These are phyloP conservation scores for Eucalyptus globulus DNA, from an alignment of 345 rosid genomes.

Conservation along the genomic window DNA sequence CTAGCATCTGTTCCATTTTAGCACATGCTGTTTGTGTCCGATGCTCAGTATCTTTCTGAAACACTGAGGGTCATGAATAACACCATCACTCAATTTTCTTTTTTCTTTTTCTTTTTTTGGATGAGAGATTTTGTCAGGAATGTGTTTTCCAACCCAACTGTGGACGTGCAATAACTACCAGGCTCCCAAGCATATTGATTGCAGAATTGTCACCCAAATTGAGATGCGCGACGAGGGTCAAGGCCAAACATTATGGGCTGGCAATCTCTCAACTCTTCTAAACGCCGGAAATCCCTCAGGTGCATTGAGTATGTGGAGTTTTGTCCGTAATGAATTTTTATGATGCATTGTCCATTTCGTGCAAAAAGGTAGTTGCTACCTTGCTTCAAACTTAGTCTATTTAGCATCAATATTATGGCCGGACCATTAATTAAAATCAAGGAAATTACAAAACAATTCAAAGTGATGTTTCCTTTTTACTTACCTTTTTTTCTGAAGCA, in stretches of 20 bases:
- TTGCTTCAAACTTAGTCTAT: too few species aligned
- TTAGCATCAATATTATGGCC: neutral
- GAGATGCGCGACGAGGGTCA: neutral
- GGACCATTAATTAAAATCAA: too few species aligned
- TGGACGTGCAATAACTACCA: neutral
- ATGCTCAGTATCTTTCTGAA: neutral
- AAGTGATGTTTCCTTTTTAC: too few species aligned
- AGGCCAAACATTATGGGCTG: neutral
- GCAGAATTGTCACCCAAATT: neutral
- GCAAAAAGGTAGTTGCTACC: neutral
- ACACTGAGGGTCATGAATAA: neutral
- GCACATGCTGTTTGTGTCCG: neutral
- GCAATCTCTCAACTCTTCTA: neutral
- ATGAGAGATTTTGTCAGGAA: neutral
- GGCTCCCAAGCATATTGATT: neutral
- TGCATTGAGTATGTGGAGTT: neutral
- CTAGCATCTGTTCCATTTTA: neutral
- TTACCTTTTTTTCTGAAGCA: too few species aligned
- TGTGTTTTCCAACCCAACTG: neutral
- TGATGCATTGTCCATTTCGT: neutral
- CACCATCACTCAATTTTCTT: too few species aligned
- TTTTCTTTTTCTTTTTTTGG: neutral
- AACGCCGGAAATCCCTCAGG: neutral
- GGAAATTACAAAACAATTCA: too few species aligned
- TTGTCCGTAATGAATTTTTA: neutral